Evolutionary conservation across 176 grass and related monocot genomes (phyloP), one percentile per base, ranked within the genome.

Genomic region (sorghum (Sorghum bicolor)): DNA sequence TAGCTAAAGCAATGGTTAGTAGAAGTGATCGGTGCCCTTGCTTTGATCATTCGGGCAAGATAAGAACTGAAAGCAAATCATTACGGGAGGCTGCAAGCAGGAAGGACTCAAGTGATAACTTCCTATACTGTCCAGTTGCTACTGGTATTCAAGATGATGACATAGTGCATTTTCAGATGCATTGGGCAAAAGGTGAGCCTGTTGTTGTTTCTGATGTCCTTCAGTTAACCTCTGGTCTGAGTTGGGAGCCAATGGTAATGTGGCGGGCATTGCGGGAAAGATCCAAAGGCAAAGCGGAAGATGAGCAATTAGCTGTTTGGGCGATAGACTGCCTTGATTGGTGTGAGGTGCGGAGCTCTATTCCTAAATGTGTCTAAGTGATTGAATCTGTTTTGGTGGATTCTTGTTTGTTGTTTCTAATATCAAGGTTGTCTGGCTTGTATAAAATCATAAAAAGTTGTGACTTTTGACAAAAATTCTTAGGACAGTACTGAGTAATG

Each of bases 211-310:
- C 60, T 53, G 89, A 95, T 80, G 91, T 86, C 32, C 88, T 98
- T 75, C 29, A 86, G 61, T 77, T 88, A 48, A 93, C 90, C 12
- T 88, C 92, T 79, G 92, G 92, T 28, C 40, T 98, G 44, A 93
- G 95, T 67, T 98, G 95, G 95, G 95, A 93, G 64, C 96, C 91
- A 5, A 85, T 87, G 85, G 96, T 98, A 71, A 98, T 98, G 96
- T 98, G 92, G 96, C 87, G 89, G 45, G 92, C 92, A 68, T 72
- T 98, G 76, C 80, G 92, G 48, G 88, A 95, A 86, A 97, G 16
- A 81, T 78, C 64, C 55, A 41, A 88, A 28, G 58, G 65, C 34
- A 81, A 82, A 25, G 74, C 12, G 38, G 72, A 72, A 81, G 83
- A 85, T 24, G 81, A 94, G 64, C 77, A 87, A 19, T 75, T 91